phyloP scores from a whole-genome alignment of 1,284 basidiomycete species.

The Cystobasidium pallidum region DNA sequence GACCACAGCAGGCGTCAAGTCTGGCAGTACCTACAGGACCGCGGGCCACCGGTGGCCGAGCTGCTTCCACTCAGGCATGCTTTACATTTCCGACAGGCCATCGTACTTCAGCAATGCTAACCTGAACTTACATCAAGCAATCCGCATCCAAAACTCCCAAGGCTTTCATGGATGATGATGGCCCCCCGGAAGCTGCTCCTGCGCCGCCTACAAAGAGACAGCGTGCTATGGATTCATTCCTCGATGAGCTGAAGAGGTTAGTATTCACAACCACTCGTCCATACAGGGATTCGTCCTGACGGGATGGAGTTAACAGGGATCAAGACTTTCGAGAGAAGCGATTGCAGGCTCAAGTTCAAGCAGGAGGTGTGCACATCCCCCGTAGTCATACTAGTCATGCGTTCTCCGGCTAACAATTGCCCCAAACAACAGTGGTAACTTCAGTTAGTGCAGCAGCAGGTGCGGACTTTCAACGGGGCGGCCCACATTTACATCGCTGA shows the following conservation, averaged over 20 bases:
- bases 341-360: conserved; percentile 65
- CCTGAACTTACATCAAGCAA: conserved; percentile 47
- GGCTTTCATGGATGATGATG: conserved; percentile 55
- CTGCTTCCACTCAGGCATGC: conserved; percentile 30
- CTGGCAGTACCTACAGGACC: conserved; percentile 1
- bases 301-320: conserved; percentile 65
- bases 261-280: conserved; percentile 41
- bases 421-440: conserved; percentile 59
- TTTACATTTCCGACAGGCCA: conserved; percentile 22
- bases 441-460: conserved; percentile 86
- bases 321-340: conserved; percentile 85
- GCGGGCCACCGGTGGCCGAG: conserved; percentile 3
- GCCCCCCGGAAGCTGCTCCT: conserved; percentile 60
- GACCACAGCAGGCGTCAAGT: neutral
- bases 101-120: conserved; percentile 55
- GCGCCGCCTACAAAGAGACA: conserved; percentile 78
- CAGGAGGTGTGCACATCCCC: conserved; percentile 60
- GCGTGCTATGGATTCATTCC: conserved; percentile 87
- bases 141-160: conserved; percentile 51
- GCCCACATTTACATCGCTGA: neutral
- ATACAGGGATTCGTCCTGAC: neutral
- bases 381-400: neutral
- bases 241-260: conserved; percentile 91
- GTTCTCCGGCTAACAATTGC: neutral
- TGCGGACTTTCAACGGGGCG: conserved; percentile 53